Evolutionary conservation across 495 filamentous ascomycete genomes (phyloP), one percentile per base, ranked within the genome.

Genomic region (Cercophora sp.): DNA sequence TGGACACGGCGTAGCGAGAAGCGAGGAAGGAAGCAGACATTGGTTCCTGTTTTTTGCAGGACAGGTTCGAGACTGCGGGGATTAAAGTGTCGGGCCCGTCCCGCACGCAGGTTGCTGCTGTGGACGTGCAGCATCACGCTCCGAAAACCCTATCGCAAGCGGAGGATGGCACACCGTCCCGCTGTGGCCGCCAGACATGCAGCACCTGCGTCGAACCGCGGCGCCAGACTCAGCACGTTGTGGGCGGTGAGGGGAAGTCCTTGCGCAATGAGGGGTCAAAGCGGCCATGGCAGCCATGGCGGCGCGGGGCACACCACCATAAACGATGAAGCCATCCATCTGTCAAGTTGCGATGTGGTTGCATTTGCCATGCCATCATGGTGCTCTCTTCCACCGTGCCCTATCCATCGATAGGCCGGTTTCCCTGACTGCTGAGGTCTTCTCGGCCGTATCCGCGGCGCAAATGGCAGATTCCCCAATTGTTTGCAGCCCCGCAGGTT

Each of bases 231-330:
- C 16, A 19, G 22, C 22, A 19, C 36, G 36, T 15, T 39, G 36
- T 39, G 36, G 36, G 36, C 36, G 36, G 36, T 39, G 36, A 39
- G 36, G 36, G 36, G 36, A 39, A 39, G 36, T n/a, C 36, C 22
- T 15, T 39, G 36, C 36, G 36, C 8, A 19, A 39, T 20, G 15
- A 19, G n/a, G 36, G 36, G 36, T 20, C 36, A 15, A 39, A 39
- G 36, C 36, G 36, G 36, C 3, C 34, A 16, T 37, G 34, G 36
- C 36, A 3, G 36, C 3, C 11, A 18, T n/a, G n/a, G n/a, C n/a
- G n/a, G n/a, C n/a, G n/a, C n/a, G n/a, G n/a, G n/a, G n/a, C n/a
- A n/a, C n/a, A n/a, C n/a, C n/a, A n/a, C n/a, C n/a, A n/a, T n/a
- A n/a, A n/a, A n/a, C n/a, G n/a, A n/a, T n/a, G n/a, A n/a, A n/a